These are phyloP conservation scores for Fraxinus excelsior DNA, from an alignment of 257 asterid species.

Conservation along the genomic window DNA sequence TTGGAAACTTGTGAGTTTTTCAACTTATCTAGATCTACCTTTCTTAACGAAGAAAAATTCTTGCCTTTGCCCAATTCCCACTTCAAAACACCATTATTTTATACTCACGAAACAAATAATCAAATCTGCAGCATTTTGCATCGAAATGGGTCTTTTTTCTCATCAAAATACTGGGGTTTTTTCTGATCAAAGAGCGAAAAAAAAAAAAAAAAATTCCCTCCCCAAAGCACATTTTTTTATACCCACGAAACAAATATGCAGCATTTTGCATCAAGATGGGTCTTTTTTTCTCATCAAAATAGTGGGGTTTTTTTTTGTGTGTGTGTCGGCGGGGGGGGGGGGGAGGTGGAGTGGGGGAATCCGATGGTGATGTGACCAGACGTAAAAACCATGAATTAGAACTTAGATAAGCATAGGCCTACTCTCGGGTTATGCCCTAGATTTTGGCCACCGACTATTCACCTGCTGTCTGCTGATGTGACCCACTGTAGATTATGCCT, in stretches of 20 bases:
- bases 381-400: conserved; percentile 36
- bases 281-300: background rate
- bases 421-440: conserved; percentile 32
- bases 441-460: conserved; percentile 34
- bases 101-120: conserved; percentile 9
- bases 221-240: background rate
- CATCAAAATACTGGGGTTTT: background rate
- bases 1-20: background rate
- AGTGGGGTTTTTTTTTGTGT: background rate
- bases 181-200: conserved; percentile 3
- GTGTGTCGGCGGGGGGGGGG: too few species aligned
- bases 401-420: conserved; percentile 33
- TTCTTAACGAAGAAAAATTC: conserved; percentile 19
- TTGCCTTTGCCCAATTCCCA: conserved; percentile 13
- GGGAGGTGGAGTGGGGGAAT: too few species aligned
- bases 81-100: background rate
- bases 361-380: conserved; percentile 53
- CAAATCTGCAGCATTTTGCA: background rate
- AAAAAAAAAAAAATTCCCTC: conserved; percentile 12
- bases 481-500: conserved; percentile 62
- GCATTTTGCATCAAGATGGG: background rate
- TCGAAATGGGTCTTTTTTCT: background rate
- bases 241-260: conserved; percentile 8
- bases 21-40: background rate
- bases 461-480: conserved; percentile 95